phyloP scores from a whole-genome alignment of 495 filamentous ascomycete genomes.

The Melanomma pulvis-pyrius region DNA sequence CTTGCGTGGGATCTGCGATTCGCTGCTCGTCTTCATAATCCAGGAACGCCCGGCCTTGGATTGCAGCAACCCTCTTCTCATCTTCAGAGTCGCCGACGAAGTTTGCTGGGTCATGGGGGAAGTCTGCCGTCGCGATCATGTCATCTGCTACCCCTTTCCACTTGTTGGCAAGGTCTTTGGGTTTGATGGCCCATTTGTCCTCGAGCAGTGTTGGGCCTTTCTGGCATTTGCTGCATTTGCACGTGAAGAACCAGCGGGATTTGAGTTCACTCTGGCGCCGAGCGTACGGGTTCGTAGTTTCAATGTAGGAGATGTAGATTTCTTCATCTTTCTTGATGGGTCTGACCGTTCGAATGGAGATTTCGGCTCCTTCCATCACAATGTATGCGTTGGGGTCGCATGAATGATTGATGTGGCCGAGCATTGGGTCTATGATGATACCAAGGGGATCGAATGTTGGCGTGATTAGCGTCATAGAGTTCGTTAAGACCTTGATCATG shows the following conservation, averaged over 20 bases:
- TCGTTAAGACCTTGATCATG: slow-evolving; percentile 45
- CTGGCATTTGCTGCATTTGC: slow-evolving; percentile 60
- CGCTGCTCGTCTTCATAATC: slow-evolving; percentile 14
- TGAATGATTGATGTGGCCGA: slow-evolving; percentile 67
- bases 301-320: slow-evolving; percentile 70
- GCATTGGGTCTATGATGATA: slow-evolving; percentile 60
- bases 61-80: slow-evolving; percentile 19
- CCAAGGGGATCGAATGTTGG: slow-evolving; percentile 63
- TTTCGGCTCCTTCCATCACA: slow-evolving; percentile 57
- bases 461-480: slow-evolving; percentile 64
- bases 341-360: slow-evolving; percentile 49
- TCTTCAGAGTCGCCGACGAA: slow-evolving; percentile 27
- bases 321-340: slow-evolving; percentile 60
- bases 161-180: slow-evolving; percentile 16
- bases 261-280: slow-evolving; percentile 57
- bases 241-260: slow-evolving; percentile 67
- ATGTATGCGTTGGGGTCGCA: slow-evolving; percentile 70
- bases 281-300: slow-evolving; percentile 56
- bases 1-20: slow-evolving; percentile 12
- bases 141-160: slow-evolving; percentile 24
- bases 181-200: slow-evolving; percentile 34
- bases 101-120: slow-evolving; percentile 18
- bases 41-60: slow-evolving; percentile 35
- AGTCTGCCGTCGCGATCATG: slow-evolving; percentile 4
- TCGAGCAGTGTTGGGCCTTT: slow-evolving; percentile 37